Evolutionary conservation across 1,284 basidiomycete species (phyloP).

Genomic region (Exobasidium cylindrosporum): DNA sequence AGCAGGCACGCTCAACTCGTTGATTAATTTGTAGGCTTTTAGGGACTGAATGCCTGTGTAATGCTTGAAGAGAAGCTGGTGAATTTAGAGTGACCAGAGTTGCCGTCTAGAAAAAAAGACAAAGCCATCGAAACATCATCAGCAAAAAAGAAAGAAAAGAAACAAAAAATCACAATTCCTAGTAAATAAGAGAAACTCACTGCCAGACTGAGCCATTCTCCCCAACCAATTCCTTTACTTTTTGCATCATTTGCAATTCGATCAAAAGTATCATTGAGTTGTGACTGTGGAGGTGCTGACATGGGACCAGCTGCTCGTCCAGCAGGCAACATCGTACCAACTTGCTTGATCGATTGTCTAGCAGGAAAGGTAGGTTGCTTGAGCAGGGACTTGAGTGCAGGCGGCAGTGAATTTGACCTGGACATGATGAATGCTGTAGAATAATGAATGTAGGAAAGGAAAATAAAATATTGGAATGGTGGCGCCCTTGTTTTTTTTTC

Average conservation of each 20-base stretch:
- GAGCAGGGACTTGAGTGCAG: conserved; percentile 69
- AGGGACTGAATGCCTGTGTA: conserved; percentile 63
- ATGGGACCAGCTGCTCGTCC: conserved; percentile 62
- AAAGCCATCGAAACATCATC: conserved; percentile 14
- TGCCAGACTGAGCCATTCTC: conserved; percentile 77
- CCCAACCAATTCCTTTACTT: conserved; percentile 64
- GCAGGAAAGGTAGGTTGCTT: conserved; percentile 67
- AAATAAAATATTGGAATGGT: too few species aligned
- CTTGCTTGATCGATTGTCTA: conserved; percentile 61
- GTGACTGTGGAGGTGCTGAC: conserved; percentile 63
- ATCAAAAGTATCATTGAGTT: conserved; percentile 64
- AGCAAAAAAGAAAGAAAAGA: conserved; percentile 12
- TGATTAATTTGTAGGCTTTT: conserved; percentile 62
- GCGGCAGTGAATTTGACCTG: conserved; percentile 50
- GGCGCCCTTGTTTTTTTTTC: too few species aligned
- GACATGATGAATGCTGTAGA: neutral
- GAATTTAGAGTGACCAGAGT: conserved; percentile 78
- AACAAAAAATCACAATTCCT: too few species aligned
- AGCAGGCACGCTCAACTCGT: conserved; percentile 65
- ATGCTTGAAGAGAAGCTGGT: conserved; percentile 71
- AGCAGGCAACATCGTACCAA: conserved; percentile 21
- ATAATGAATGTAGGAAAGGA: too few species aligned
- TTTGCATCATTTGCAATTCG: conserved; percentile 66
- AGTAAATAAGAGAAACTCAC: conserved; percentile 62
- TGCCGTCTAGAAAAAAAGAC: conserved; percentile 64